These are phyloP conservation scores for Collybia sordida DNA, from an alignment of 768 basidiomycete species.

Conservation along the genomic window DNA sequence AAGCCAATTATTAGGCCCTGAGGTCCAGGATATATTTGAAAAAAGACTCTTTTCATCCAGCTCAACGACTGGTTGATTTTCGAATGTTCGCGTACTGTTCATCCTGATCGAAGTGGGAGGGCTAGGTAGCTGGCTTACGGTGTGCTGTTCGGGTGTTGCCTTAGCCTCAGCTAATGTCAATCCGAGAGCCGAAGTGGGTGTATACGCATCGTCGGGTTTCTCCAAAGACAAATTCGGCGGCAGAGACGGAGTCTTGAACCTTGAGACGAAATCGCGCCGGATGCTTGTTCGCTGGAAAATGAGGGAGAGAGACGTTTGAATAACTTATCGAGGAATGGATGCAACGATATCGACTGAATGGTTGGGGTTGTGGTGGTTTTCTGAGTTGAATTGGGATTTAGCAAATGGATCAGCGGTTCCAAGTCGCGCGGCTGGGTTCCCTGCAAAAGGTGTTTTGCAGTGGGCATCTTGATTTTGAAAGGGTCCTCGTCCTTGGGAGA, in stretches of 20 bases:
- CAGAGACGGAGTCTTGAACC: constrained; percentile 7
- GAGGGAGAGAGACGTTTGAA: constrained; percentile 16
- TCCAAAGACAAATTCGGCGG: not conserved
- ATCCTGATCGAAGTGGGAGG: constrained; percentile 12
- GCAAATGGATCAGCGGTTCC: constrained; percentile 27
- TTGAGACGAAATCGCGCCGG: constrained; percentile 15
- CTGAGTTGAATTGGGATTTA: constrained; percentile 2
- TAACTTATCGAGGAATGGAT: constrained; percentile 21
- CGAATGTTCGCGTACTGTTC: not conserved
- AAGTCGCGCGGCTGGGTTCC: constrained; percentile 16
- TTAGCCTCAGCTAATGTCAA: constrained; percentile 13
- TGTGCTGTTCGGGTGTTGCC: not conserved
- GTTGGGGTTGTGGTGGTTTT: constrained; percentile 4
- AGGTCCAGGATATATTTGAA: constrained; percentile 17
- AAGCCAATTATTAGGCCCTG: constrained; percentile 14
- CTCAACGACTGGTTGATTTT: not conserved
- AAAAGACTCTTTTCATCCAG: constrained; percentile 3
- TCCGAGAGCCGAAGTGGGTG: constrained; percentile 9
- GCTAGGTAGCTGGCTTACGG: constrained; percentile 12
- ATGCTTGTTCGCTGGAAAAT: constrained; percentile 15
- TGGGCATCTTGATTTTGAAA: constrained; percentile 6
- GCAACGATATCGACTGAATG: constrained; percentile 17
- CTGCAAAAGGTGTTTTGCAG: constrained; percentile 5
- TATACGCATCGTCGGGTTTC: constrained; percentile 18
- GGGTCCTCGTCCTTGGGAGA: not conserved